A percentile compares a stretch with the other conserved stretches of the same genome.
These are phyloP conservation scores for Aspergillus indologenus DNA, from an alignment of 495 filamentous ascomycete genomes.

Conservation along the genomic window DNA sequence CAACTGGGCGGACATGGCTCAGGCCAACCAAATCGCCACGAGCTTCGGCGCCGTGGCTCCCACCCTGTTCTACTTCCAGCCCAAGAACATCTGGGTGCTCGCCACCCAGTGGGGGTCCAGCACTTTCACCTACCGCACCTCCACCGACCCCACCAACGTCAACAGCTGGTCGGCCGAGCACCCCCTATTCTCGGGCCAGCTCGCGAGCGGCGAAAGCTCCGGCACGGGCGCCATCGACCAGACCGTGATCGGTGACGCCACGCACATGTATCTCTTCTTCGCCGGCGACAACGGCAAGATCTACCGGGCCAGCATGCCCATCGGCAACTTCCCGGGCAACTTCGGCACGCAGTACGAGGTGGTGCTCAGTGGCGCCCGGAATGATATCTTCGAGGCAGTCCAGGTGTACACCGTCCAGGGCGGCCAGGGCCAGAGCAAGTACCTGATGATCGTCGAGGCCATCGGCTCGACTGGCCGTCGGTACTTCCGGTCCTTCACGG, in stretches of 20 bases:
- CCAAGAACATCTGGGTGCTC: slow-evolving; percentile 58
- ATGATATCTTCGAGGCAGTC: slow-evolving; percentile 62
- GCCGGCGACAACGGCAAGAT: slow-evolving; percentile 63
- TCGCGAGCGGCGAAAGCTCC: slow-evolving; percentile 46
- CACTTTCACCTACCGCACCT: slow-evolving; percentile 57
- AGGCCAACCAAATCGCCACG: slow-evolving; percentile 53
- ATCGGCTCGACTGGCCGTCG: slow-evolving; percentile 51
- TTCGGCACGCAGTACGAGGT: slow-evolving; percentile 50
- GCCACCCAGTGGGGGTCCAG: slow-evolving; percentile 59
- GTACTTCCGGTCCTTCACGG: slow-evolving; percentile 64
- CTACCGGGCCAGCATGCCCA: slow-evolving; percentile 58
- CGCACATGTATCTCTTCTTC: slow-evolving; percentile 63
- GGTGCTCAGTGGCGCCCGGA: slow-evolving; percentile 47
- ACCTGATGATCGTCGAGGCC: slow-evolving; percentile 63
- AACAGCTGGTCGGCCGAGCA: slow-evolving; percentile 54
- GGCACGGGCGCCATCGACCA: slow-evolving; percentile 56
- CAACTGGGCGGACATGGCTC: slow-evolving; percentile 53
- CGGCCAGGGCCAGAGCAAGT: slow-evolving; percentile 34
- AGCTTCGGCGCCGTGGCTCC: slow-evolving; percentile 47
- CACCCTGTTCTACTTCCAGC: slow-evolving; percentile 58
- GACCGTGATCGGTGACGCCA: slow-evolving; percentile 55
- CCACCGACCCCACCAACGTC: slow-evolving; percentile 52
- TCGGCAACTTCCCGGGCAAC: slow-evolving; percentile 54
- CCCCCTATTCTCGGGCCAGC: slow-evolving; percentile 54
- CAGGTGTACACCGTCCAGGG: slow-evolving; percentile 55